phyloP scores from a whole-genome alignment of 495 filamentous ascomycete genomes.

The Apodospora peruviana region DNA sequence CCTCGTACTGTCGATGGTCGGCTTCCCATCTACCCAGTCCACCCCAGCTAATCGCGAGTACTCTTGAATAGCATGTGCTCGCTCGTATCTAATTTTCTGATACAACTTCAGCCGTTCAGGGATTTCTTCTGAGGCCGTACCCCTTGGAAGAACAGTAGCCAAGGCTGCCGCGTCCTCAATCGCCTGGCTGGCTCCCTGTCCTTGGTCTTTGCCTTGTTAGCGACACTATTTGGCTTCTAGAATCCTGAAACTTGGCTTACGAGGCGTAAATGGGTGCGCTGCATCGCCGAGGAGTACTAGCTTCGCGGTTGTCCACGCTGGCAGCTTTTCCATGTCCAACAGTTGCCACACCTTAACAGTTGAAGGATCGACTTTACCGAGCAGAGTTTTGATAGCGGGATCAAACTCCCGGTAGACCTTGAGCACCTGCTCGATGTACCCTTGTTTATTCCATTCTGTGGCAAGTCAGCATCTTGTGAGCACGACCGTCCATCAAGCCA shows the following conservation, averaged over 20 bases:
- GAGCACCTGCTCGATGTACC: conserved; percentile 40
- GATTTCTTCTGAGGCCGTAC: conserved; percentile 35
- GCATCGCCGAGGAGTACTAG: conserved; percentile 57
- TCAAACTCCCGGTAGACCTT: conserved; percentile 48
- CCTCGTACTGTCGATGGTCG: conserved; percentile 28
- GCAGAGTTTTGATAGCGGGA: conserved; percentile 35
- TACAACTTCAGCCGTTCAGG: conserved; percentile 47
- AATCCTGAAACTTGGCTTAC: conserved; percentile 7
- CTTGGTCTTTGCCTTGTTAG: conserved; percentile 31
- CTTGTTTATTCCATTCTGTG: conserved; percentile 43
- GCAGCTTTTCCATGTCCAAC: conserved; percentile 52
- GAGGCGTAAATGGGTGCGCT: conserved; percentile 55
- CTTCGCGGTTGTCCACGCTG: conserved; percentile 44
- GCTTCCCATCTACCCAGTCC: conserved; percentile 30
- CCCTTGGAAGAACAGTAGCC: conserved; percentile 43
- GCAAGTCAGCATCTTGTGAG: background rate
- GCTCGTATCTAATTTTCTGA: conserved; percentile 44
- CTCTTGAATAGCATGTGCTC: conserved; percentile 51
- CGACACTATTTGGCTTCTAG: background rate
- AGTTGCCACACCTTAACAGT: conserved; percentile 54
- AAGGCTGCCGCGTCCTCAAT: conserved; percentile 58
- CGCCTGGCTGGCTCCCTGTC: conserved; percentile 50
- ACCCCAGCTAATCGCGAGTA: conserved; percentile 42
- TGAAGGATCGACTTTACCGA: conserved; percentile 43
- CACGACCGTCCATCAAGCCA: background rate